Percentiles rank a stretch among this genome's conserved stretches.
Conservation (phyloP, 495 filamentous ascomycete genomes). For the Symbiotaphrina buchneri region DNA sequence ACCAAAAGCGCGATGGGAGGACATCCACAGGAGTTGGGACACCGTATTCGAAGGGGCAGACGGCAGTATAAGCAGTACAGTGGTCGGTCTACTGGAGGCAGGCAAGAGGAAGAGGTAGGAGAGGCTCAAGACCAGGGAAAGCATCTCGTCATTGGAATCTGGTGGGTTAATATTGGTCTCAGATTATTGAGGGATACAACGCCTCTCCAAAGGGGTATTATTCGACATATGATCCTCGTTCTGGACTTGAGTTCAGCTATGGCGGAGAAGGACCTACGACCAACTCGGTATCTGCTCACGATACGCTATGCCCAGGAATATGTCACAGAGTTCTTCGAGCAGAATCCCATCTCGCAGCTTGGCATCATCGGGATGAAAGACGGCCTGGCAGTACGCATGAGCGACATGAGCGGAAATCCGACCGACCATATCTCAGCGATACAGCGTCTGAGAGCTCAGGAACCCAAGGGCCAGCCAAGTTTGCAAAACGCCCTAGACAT, state of each 20-base stretch:
- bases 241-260: slow-evolving; percentile 89
- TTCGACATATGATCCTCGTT: slow-evolving; percentile 77
- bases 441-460: slow-evolving; percentile 42
- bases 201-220: slow-evolving; percentile 86
- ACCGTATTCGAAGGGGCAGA: slow-evolving; percentile 48
- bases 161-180: slow-evolving; percentile 2
- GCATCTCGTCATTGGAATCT: not conserved
- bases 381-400: slow-evolving; percentile 65
- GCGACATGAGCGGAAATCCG: slow-evolving; percentile 79
- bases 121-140: slow-evolving; percentile 9
- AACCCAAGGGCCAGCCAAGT: slow-evolving; percentile 74
- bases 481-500: slow-evolving; percentile 92
- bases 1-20: slow-evolving; percentile 20
- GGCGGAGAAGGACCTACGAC: slow-evolving; percentile 83
- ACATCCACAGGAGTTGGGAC: slow-evolving; percentile 36
- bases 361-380: slow-evolving; percentile 81
- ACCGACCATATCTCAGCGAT: slow-evolving; percentile 67
- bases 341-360: slow-evolving; percentile 96
- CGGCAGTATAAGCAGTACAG: slow-evolving; percentile 46
- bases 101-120: slow-evolving; percentile 63
- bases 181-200: slow-evolving; percentile 80
- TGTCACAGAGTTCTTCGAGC: slow-evolving; percentile 87
- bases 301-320: slow-evolving; percentile 74
- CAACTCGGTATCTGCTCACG: slow-evolving; percentile 61
- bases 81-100: slow-evolving; percentile 46